Percentiles rank a stretch among this genome's conserved stretches.
Evolutionary conservation across 1,139 yeast genomes (phyloP).

Genomic region (Pichia norvegensis): DNA sequence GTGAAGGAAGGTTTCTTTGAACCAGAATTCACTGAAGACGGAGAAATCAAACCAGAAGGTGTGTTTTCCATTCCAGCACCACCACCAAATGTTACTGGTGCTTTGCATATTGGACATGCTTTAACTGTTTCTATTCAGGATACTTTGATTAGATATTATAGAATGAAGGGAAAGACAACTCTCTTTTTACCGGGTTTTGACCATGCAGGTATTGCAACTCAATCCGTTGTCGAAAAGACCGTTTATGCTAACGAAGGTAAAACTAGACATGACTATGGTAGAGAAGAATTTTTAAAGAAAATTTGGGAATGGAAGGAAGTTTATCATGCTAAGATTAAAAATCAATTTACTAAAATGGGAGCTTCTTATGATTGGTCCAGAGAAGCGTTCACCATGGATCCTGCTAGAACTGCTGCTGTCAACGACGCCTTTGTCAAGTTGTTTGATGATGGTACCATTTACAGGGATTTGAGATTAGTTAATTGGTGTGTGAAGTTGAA

Average conservation of each 20-base stretch:
- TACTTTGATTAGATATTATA: constrained; percentile 81
- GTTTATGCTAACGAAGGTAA: constrained; percentile 81
- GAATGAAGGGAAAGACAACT: constrained; percentile 96
- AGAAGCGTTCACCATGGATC: constrained; percentile 89
- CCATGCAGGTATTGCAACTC: constrained; percentile 99
- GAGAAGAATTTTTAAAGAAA: constrained; percentile 78
- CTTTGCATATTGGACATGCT: constrained; percentile 97
- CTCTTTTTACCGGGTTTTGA: constrained; percentile 94
- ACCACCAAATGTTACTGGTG: constrained; percentile 99
- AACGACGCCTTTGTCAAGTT: constrained; percentile 84
- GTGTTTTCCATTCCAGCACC: constrained; percentile 90
- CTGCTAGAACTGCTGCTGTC: constrained; percentile 71
- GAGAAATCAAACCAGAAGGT: constrained; percentile 75
- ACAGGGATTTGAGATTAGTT: constrained; percentile 87
- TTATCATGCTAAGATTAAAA: constrained; percentile 77
- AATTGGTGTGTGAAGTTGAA: constrained; percentile 95
- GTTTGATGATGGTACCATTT: constrained; percentile 92
- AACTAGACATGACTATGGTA: constrained; percentile 92
- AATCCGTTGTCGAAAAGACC: constrained; percentile 96
- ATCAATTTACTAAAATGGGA: constrained; percentile 80
- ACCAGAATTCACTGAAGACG: constrained; percentile 75
- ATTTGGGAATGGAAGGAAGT: constrained; percentile 99
- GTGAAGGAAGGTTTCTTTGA: constrained; percentile 75
- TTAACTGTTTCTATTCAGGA: constrained; percentile 94
- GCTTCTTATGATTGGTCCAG: constrained; percentile 96